Evolutionary conservation across 345 rosid species (phyloP).

Genomic region (Sonneratia caseolaris): DNA sequence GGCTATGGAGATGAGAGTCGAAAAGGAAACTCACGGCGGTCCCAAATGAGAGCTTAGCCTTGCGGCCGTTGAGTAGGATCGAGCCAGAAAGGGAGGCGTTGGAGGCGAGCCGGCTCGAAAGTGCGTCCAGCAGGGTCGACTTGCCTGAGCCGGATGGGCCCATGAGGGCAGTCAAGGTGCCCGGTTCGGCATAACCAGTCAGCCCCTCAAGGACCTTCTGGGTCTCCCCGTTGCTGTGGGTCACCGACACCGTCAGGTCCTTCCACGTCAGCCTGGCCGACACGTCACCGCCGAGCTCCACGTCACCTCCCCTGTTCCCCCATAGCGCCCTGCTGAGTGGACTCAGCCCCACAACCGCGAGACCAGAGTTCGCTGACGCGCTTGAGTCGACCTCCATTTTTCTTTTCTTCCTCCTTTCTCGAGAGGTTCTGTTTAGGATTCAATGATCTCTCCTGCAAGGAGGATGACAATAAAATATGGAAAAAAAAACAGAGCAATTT

Average conservation of each 20-base stretch:
- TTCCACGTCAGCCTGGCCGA: conserved; percentile 87
- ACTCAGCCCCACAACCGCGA: conserved; percentile 42
- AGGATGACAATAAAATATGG: not conserved
- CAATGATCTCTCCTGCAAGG: not conserved
- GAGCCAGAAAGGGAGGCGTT: conserved; percentile 84
- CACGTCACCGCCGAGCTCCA: conserved; percentile 63
- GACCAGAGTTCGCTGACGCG: not conserved
- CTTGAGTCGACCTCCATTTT: not conserved
- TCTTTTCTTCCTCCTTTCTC: not conserved
- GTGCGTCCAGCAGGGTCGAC: conserved; percentile 87
- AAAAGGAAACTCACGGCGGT: conserved; percentile 56
- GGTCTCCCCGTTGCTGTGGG: conserved; percentile 54
- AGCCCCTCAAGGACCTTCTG: conserved; percentile 76
- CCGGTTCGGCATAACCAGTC: conserved; percentile 89
- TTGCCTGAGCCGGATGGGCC: conserved; percentile 97
- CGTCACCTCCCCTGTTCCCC: conserved; percentile 41
- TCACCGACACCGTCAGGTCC: conserved; percentile 80
- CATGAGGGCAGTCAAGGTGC: conserved; percentile 74
- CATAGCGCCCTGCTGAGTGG: conserved; percentile 74
- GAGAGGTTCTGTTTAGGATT: not conserved
- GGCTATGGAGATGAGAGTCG: too few species aligned
- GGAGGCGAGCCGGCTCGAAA: conserved; percentile 79
- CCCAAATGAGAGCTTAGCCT: conserved; percentile 90
- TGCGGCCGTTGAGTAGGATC: conserved; percentile 78
- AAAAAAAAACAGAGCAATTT: too few species aligned